Percentiles rank a stretch among this genome's conserved stretches.
Evolutionary conservation across 768 basidiomycete species (phyloP).

Genomic region (Amyloporia xantha): DNA sequence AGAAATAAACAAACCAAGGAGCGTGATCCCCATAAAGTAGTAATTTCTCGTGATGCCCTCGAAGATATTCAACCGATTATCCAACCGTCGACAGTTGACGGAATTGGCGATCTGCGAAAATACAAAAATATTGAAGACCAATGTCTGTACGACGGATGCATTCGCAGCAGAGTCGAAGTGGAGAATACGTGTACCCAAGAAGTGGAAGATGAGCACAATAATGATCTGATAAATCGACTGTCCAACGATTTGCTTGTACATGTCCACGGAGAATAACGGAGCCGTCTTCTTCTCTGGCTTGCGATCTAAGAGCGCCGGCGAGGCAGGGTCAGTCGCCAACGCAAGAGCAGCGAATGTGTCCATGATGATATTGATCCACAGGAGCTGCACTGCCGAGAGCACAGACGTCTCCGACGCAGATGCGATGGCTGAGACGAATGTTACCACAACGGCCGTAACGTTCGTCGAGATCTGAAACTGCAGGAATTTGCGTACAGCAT

Average conservation of each 20-base stretch:
- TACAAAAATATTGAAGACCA: conserved; percentile 98
- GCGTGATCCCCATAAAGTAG: conserved; percentile 80
- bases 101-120: conserved; percentile 98
- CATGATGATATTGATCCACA: conserved; percentile 99
- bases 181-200: conserved; percentile 69
- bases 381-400: conserved; percentile 90
- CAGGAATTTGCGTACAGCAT: conserved; percentile 94
- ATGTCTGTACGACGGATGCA: conserved; percentile 54
- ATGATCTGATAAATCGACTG: conserved; percentile 85
- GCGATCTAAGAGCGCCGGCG: conserved; percentile 71
- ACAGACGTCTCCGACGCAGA: conserved; percentile 73
- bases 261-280: conserved; percentile 85
- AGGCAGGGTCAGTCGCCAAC: conserved; percentile 93
- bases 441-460: conserved; percentile 91
- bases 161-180: conserved; percentile 35
- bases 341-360: conserved; percentile 98
- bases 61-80: conserved; percentile 83
- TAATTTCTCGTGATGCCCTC: conserved; percentile 72
- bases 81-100: conserved; percentile 83
- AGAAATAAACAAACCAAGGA: conserved; percentile 56
- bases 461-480: conserved; percentile 96
- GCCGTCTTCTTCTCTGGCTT: conserved; percentile 87
- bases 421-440: conserved; percentile 84
- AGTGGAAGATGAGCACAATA: conserved; percentile 86
- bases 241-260: conserved; percentile 94